Evolutionary conservation across 1,284 basidiomycete genomes (phyloP).

Genomic region (Ganoderma boninense): DNA sequence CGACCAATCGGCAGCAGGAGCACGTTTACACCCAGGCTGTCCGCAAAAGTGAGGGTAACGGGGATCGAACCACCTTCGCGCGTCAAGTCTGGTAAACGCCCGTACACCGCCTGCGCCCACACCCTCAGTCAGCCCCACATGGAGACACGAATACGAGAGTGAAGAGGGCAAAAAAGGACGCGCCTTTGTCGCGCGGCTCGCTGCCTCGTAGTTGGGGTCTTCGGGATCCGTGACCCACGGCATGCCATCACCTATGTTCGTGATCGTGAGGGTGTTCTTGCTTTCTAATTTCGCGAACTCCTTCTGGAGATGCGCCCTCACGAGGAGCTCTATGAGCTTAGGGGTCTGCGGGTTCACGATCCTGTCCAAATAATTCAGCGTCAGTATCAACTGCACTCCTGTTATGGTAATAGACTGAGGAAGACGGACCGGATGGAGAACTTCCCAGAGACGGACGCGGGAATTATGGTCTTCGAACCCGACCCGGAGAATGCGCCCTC

Average conservation of each 20-base stretch:
- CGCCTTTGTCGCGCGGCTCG: slow-evolving; percentile 75
- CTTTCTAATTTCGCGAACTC: slow-evolving; percentile 88
- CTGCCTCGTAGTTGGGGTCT: slow-evolving; percentile 97
- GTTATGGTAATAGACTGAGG: not conserved
- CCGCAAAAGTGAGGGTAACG: slow-evolving; percentile 95
- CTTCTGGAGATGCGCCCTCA: slow-evolving; percentile 73
- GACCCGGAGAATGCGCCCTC: slow-evolving; percentile 95
- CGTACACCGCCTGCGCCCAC: slow-evolving; percentile 35
- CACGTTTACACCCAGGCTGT: slow-evolving; percentile 84
- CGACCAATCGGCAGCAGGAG: slow-evolving; percentile 92
- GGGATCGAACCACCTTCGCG: slow-evolving; percentile 95
- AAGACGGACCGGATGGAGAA: slow-evolving; percentile 84
- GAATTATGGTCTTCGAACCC: slow-evolving; percentile 96
- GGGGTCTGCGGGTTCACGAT: slow-evolving; percentile 93
- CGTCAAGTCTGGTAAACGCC: slow-evolving; percentile 31
- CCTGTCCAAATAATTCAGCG: slow-evolving; percentile 42
- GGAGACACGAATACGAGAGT: not conserved
- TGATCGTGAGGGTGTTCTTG: slow-evolving; percentile 81
- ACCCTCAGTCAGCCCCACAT: not conserved
- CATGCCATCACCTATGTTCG: slow-evolving; percentile 83
- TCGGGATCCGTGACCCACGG: slow-evolving; percentile 87
- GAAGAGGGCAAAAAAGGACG: not conserved
- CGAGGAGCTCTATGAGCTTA: slow-evolving; percentile 75
- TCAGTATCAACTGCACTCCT: not conserved
- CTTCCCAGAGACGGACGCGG: slow-evolving; percentile 89